Conservation (phyloP, 176 grass and related monocot genomes). For the Musa beccarii region DNA sequence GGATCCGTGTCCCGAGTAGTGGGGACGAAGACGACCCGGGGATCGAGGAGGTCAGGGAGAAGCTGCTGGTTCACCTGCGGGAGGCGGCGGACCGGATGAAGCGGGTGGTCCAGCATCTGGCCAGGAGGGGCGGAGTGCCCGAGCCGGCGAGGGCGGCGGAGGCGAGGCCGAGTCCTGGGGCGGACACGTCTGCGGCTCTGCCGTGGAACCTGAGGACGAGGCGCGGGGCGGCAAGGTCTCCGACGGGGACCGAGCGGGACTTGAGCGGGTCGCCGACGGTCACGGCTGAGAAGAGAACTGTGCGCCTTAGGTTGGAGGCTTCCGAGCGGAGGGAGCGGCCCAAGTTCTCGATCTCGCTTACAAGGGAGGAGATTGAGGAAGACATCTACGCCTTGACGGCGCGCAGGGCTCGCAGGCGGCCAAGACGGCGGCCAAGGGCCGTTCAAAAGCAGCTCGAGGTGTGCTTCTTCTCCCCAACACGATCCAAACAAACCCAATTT, state of each 20-base stretch:
- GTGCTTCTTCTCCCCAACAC: slow-evolving; percentile 13
- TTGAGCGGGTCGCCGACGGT: slow-evolving; percentile 18
- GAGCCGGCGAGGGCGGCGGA: neutral
- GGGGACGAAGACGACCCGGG: slow-evolving; percentile 26
- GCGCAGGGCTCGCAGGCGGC: slow-evolving; percentile 58
- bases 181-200: neutral
- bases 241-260: neutral
- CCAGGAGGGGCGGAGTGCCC: neutral
- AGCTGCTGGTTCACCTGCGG: slow-evolving; percentile 20
- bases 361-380: slow-evolving; percentile 78
- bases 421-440: slow-evolving; percentile 42
- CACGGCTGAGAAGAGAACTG: slow-evolving; percentile 23
- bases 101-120: neutral
- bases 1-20: neutral
- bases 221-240: slow-evolving; percentile 6
- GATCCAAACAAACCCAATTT: neutral
- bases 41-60: slow-evolving; percentile 28
- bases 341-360: slow-evolving; percentile 64
- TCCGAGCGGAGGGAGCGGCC: slow-evolving; percentile 24
- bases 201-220: slow-evolving; percentile 52
- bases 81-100: slow-evolving; percentile 28
- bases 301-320: slow-evolving; percentile 23
- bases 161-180: neutral
- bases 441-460: slow-evolving; percentile 88
- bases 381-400: slow-evolving; percentile 83